A percentile compares a stretch with the other conserved stretches of the same genome.
Conservation (phyloP, 1,284 basidiomycete genomes). For the Naganishia liquefaciens region DNA sequence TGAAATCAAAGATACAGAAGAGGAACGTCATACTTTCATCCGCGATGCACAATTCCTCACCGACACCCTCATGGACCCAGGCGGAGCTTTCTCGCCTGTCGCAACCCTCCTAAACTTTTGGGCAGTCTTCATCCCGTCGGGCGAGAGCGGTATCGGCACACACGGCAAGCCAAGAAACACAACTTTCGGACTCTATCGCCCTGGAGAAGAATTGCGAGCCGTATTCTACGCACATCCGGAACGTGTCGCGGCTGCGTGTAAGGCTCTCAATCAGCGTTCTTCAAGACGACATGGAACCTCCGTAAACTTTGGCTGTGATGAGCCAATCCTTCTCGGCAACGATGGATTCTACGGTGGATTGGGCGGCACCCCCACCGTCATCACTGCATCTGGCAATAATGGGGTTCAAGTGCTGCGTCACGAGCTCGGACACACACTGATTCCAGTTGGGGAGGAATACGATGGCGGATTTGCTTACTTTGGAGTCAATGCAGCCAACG, state of each 20-base stretch:
- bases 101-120: constrained; percentile 76
- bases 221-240: constrained; percentile 71
- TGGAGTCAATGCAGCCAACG: constrained; percentile 66
- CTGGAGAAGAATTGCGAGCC: constrained; percentile 73
- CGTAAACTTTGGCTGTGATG: constrained; percentile 63
- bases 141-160: constrained; percentile 70
- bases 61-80: constrained; percentile 64
- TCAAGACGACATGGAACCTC: constrained; percentile 33
- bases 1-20: constrained; percentile 59
- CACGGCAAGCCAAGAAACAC: constrained; percentile 65
- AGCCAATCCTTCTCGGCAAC: constrained; percentile 75
- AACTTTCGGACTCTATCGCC: constrained; percentile 73
- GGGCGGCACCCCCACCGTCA: constrained; percentile 79
- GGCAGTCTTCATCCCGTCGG: constrained; percentile 71
- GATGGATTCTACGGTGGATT: constrained; percentile 79
- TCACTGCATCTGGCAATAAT: constrained; percentile 75
- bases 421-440: constrained; percentile 65
- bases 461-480: constrained; percentile 76
- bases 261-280: constrained; percentile 53
- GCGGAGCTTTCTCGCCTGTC: constrained; percentile 75
- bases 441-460: constrained; percentile 77
- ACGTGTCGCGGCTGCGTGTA: constrained; percentile 68
- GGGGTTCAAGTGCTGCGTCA: constrained; percentile 73
- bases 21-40: constrained; percentile 68
- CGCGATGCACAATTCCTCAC: constrained; percentile 68